phyloP scores from a whole-genome alignment of 306 rosid species.

The Corylus heterophylla region DNA sequence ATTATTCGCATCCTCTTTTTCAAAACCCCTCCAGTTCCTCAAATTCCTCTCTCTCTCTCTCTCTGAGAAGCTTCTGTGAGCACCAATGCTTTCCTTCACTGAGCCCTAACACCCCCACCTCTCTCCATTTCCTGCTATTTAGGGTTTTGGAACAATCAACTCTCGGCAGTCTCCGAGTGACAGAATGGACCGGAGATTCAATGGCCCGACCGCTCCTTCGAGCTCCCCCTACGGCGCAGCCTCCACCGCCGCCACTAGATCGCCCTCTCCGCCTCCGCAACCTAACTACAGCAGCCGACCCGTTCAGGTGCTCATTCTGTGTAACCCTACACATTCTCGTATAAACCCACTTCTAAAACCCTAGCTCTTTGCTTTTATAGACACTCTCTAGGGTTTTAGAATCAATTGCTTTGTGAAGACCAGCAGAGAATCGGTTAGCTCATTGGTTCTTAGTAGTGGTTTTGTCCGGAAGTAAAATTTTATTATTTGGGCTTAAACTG shows the following conservation, averaged over 20 bases:
- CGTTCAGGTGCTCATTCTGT: constrained; percentile 61
- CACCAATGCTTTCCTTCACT: constrained; percentile 29
- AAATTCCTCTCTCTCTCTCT: neutral
- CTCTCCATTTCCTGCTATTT: constrained; percentile 5
- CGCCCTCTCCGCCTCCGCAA: constrained; percentile 37
- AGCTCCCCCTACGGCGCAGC: constrained; percentile 41
- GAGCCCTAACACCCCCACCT: constrained; percentile 27
- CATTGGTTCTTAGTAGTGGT: neutral
- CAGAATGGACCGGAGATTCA: constrained; percentile 59
- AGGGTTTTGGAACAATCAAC: constrained; percentile 5
- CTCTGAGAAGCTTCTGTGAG: constrained; percentile 10
- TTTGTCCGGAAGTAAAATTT: neutral
- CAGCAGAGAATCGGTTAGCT: neutral
- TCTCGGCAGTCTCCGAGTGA: constrained; percentile 8
- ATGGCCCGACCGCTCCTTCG: constrained; percentile 51
- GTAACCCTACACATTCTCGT: constrained; percentile 12
- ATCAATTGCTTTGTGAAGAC: neutral
- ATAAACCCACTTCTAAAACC: constrained; percentile 39
- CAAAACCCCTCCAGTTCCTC: constrained; percentile 20
- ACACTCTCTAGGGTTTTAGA: neutral
- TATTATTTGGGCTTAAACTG: neutral
- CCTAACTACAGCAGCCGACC: constrained; percentile 64
- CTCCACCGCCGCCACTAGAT: constrained; percentile 31
- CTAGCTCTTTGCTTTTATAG: constrained; percentile 28
- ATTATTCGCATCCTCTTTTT: neutral